Evolutionary conservation across 768 basidiomycete genomes (phyloP), one percentile per base, ranked within the genome.

Genomic region (Xerocomellus dryophilus): DNA sequence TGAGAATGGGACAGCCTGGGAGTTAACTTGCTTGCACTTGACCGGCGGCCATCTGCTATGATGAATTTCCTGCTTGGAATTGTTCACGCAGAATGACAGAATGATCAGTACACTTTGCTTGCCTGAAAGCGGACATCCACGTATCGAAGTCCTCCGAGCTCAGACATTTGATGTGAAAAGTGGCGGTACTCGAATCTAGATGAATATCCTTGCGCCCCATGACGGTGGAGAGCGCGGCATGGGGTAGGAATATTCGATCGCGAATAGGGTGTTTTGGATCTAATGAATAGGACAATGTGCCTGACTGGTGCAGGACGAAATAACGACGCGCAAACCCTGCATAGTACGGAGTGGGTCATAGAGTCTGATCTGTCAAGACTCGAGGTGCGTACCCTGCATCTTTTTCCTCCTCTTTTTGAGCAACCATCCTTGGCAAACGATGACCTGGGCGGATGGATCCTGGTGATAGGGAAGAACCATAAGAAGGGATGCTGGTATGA

Each of bases 391-490:
- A 85, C 90, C 90, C 76, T 93, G 91, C 86, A 92, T 85, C 74
- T 82, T 90, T 78, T 90, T 91, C 59, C 90, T 76, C 61, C 90
- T 77, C 73, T 93, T 93, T 75, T 93, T 93, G 56, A 93, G 76
- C 6, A 92, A 72, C 89, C 89, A 93, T 73, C 90, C 90, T 61
- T 88, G 78, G 47, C 73, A 77, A 5, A 87, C 58, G 46, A 83
- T 64, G 29, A 61, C 62, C 23, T 67, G 38, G 49, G 56, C 20
- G 35, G 49, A 32, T 21, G 51, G 38, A 39, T 51, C 43, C 32
- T 48, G 55, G 50, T 61, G 46, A 47, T 50, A 42, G 47, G 10
- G 29, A 10, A 4, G 29, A 21, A 39, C 49, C 64, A 66, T 66
- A 31, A 32, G 17, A 23, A 29, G 8, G 29, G 10, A n/a, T 15